A percentile compares a stretch with the other conserved stretches of the same genome.
Conservation (phyloP, 768 basidiomycete species). For the Panaeolus cyanescens region DNA sequence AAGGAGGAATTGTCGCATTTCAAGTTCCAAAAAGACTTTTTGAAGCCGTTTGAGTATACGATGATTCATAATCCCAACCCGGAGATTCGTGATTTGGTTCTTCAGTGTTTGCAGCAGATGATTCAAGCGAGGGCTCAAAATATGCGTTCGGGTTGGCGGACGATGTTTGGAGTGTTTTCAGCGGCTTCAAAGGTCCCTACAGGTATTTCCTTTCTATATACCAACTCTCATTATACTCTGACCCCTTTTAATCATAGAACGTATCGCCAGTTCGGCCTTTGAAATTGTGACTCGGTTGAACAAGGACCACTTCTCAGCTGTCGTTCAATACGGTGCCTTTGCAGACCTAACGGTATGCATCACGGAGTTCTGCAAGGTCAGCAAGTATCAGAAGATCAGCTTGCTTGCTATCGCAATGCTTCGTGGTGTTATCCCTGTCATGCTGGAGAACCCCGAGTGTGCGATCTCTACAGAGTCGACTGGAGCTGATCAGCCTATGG, state of each 20-base stretch:
- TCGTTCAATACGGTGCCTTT: conserved; percentile 92
- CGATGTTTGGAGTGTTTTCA: conserved; percentile 98
- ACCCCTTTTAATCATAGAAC: conserved; percentile 52
- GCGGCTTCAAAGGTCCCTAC: conserved; percentile 93
- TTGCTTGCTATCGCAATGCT: conserved; percentile 96
- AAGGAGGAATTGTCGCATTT: conserved; percentile 98
- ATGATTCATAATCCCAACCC: conserved; percentile 97
- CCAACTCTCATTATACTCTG: neutral
- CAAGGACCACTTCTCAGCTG: conserved; percentile 85
- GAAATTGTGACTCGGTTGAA: conserved; percentile 94
- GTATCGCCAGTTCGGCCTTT: conserved; percentile 90
- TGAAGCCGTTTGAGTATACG: conserved; percentile 97
- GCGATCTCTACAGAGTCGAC: conserved; percentile 29
- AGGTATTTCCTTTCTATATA: conserved; percentile 47
- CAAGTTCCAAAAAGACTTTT: conserved; percentile 99
- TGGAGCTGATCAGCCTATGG: conserved; percentile 40
- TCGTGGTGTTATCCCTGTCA: conserved; percentile 87
- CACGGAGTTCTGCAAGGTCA: conserved; percentile 99
- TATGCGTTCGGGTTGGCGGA: conserved; percentile 97
- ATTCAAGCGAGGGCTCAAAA: conserved; percentile 93
- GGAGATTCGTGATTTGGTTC: conserved; percentile 94
- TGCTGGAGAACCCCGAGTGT: conserved; percentile 82
- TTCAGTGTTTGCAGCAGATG: conserved; percentile 99
- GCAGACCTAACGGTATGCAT: conserved; percentile 96
- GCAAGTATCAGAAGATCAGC: conserved; percentile 98